phyloP scores from a whole-genome alignment of 768 basidiomycete genomes.

The Calocera cornea region DNA sequence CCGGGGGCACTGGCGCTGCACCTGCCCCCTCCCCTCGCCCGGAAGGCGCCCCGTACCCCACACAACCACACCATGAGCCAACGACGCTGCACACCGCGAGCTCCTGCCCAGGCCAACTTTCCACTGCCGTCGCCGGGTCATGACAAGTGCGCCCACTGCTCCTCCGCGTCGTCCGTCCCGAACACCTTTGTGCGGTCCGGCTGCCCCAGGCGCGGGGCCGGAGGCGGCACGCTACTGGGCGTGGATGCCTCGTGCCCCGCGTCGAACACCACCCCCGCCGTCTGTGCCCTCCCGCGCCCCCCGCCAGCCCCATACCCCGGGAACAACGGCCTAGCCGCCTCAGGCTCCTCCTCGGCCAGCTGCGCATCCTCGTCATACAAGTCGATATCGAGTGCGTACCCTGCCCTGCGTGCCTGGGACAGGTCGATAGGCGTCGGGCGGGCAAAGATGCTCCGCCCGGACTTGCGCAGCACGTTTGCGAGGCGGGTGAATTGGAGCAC shows the following conservation, averaged over 20 bases:
- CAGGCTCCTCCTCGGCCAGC: slow-evolving; percentile 9
- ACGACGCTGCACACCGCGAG: too few relatives aligned
- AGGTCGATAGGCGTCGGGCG: slow-evolving; percentile 29
- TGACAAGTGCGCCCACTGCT: background rate
- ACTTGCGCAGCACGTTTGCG: slow-evolving; percentile 90
- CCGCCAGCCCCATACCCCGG: background rate
- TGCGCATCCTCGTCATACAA: slow-evolving; percentile 29
- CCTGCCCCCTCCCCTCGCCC: too few relatives aligned
- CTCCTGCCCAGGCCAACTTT: too few relatives aligned
- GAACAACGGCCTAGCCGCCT: background rate
- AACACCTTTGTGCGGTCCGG: background rate
- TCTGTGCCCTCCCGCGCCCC: background rate
- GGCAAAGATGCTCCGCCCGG: slow-evolving; percentile 32
- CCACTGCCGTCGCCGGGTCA: too few relatives aligned
- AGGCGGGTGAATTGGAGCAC: slow-evolving; percentile 84
- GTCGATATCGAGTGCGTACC: slow-evolving; percentile 28
- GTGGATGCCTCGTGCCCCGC: too few relatives aligned
- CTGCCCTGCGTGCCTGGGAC: slow-evolving; percentile 25
- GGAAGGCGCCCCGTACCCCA: too few relatives aligned
- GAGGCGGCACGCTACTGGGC: too few relatives aligned
- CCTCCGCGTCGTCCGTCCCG: background rate
- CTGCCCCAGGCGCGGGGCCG: background rate
- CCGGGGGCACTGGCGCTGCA: too few relatives aligned
- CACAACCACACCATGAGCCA: too few relatives aligned
- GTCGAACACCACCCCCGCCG: background rate